Base-by-base conservation (phyloP, 2,329 filamentous ascomycete species). In the Daldinia sp. region DNA sequence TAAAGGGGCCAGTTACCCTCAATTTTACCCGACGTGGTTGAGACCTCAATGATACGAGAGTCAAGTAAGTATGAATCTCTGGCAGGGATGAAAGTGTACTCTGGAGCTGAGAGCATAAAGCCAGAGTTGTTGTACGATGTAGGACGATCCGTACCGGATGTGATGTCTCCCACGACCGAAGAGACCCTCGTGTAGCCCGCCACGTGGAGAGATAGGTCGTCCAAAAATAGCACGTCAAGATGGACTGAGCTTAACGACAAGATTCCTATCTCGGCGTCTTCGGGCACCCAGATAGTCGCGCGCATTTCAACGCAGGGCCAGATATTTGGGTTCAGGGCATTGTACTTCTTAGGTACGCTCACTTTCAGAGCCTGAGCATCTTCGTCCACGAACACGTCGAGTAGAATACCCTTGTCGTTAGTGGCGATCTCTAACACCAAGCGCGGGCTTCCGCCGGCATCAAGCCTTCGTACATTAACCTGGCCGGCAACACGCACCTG, bases 1-100 rank as follows among this genome's bases (percentile, higher is more conserved):
- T 83, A 84, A 1, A 88, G 78, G 0, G 86, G 84, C 79, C 84
- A 87, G 74, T 80, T 81, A 33, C 86, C 86, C 13, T 67, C 65
- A 68, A 88, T 81, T 13, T 75, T 56, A 6, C 83, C 84, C 1
- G 83, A 81, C 2, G 81, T 79, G 18, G 85, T 84, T 28, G 74
- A 70, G 13, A 84, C 78, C 30, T 78, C 74, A 62, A 85, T 81
- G 56, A 79, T 72, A 35, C 83, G 80, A 0, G 83, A 82, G 61
- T 81, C 75, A 51, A 88, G 76, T 6, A 71, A 69, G 74, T 84
- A 87, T 0, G 81, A 77, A 7, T 74, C 59, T 2, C 75, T 77
- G 0, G 78, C 73, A 3, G 75, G 74, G 12, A 73, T 26, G 60
- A 75, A 76, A 13, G 71, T 68, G 56, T 76, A 72, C 7, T 74